Conservation (phyloP, 192 early-diverging fungal genomes). For the Umbelopsis sp. region DNA sequence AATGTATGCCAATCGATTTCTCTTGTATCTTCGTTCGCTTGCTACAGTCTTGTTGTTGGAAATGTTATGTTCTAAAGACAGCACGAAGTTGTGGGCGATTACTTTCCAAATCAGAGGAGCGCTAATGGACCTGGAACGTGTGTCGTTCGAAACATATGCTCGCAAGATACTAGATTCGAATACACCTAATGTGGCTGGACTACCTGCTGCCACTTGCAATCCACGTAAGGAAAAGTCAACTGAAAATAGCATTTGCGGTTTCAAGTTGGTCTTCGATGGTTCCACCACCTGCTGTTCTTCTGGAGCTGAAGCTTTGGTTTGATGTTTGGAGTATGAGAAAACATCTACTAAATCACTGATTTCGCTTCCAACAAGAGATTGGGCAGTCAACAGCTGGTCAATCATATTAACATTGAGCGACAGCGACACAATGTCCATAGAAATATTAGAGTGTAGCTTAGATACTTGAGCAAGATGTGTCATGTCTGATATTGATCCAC, state of each 20-base stretch:
- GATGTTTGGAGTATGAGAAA: slow-evolving; percentile 41
- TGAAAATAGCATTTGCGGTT: slow-evolving; percentile 41
- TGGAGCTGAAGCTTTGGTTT: slow-evolving; percentile 21
- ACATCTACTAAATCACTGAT: slow-evolving; percentile 75
- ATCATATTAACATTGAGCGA: slow-evolving; percentile 67
- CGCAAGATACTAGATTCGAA: slow-evolving; percentile 65
- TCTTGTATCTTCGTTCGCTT: slow-evolving; percentile 45
- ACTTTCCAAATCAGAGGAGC: slow-evolving; percentile 51
- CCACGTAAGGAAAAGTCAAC: slow-evolving; percentile 66
- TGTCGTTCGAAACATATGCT: slow-evolving; percentile 61
- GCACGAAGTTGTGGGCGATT: slow-evolving; percentile 55
- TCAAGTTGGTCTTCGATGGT: background rate
- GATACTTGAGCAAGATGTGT: slow-evolving; percentile 14
- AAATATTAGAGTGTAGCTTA: slow-evolving; percentile 53
- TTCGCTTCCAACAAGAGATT: slow-evolving; percentile 74
- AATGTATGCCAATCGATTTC: slow-evolving; percentile 64
- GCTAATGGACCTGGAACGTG: slow-evolving; percentile 17
- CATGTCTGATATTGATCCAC: slow-evolving; percentile 27
- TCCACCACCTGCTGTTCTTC: background rate
- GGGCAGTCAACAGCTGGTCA: slow-evolving; percentile 79
- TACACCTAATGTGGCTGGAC: slow-evolving; percentile 58
- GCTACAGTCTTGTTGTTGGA: slow-evolving; percentile 24
- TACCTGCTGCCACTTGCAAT: slow-evolving; percentile 58
- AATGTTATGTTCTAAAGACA: slow-evolving; percentile 57
- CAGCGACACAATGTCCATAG: slow-evolving; percentile 56